A percentile compares a stretch with the other conserved stretches of the same genome.
phyloP scores from a whole-genome alignment of 805 yeast species.

The Teunomyces cretensis region DNA sequence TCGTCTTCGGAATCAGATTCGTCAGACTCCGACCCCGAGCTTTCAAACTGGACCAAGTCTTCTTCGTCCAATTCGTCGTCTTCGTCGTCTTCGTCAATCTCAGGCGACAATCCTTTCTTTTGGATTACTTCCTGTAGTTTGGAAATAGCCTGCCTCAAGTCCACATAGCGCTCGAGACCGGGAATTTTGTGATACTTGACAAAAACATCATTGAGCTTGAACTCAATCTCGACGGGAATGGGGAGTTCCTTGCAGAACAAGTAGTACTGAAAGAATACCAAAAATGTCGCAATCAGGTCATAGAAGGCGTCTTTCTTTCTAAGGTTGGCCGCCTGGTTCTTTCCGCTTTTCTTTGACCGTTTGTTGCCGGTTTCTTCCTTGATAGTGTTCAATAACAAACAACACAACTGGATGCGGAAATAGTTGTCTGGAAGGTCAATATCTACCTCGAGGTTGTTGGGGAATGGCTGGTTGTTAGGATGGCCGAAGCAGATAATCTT shows the following conservation, averaged over 20 bases:
- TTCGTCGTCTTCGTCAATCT: conserved; percentile 16
- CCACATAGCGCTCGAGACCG: conserved; percentile 34
- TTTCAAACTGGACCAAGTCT: conserved; percentile 11
- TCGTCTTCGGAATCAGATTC: conserved; percentile 12
- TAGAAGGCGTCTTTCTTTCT: background rate
- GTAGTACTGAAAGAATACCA: conserved; percentile 72
- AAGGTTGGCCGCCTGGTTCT: conserved; percentile 3
- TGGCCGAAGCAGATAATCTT: conserved; percentile 66
- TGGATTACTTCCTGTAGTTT: conserved; percentile 33
- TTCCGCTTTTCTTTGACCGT: conserved; percentile 1
- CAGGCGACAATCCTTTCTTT: conserved; percentile 1
- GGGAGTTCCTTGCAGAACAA: conserved; percentile 59
- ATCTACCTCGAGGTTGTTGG: conserved; percentile 44
- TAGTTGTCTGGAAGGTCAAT: conserved; percentile 68
- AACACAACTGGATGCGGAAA: conserved; percentile 62
- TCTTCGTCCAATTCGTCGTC: conserved; percentile 10
- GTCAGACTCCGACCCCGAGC: conserved; percentile 10
- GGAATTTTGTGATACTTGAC: conserved; percentile 25
- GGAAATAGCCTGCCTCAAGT: conserved; percentile 43
- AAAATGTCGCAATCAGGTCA: conserved; percentile 28
- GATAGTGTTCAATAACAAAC: conserved; percentile 24
- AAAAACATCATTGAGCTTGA: conserved; percentile 48
- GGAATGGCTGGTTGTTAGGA: conserved; percentile 52
- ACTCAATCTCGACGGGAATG: conserved; percentile 61
- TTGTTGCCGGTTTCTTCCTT: conserved; percentile 9